These are phyloP conservation scores for Apiotrichum sp. DNA, from an alignment of 1,284 basidiomycete species.

Conservation along the genomic window DNA sequence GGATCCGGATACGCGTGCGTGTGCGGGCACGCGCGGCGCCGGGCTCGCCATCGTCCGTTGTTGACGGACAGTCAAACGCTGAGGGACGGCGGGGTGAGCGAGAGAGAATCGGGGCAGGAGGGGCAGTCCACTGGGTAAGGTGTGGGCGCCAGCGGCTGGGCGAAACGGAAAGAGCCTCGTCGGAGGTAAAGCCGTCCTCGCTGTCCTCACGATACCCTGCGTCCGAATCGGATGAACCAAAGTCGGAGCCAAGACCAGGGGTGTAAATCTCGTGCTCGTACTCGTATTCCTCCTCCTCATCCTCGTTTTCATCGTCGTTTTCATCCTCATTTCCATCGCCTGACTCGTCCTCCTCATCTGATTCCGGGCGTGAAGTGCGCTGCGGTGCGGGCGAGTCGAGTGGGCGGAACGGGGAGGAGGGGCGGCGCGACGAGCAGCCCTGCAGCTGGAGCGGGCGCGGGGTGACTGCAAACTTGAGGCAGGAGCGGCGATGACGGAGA, in stretches of 20 bases:
- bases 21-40: background rate
- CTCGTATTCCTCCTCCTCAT: background rate
- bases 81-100: background rate
- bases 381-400: background rate
- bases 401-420: background rate
- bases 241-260: background rate
- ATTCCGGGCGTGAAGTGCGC: background rate
- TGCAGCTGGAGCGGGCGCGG: conserved; percentile 15
- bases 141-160: conserved; percentile 1
- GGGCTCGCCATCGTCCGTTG: conserved; percentile 8
- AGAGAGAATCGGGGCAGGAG: conserved; percentile 10
- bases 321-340: background rate
- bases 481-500: conserved; percentile 10
- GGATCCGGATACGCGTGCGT: conserved; percentile 13
- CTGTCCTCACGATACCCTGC: conserved; percentile 19
- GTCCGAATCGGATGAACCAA: conserved; percentile 8
- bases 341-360: background rate
- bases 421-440: background rate
- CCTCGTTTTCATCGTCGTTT: conserved; percentile 2
- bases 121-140: background rate
- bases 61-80: background rate
- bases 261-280: conserved; percentile 8
- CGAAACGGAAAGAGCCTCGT: conserved; percentile 8
- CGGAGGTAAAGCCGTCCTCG: conserved; percentile 22
- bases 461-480: conserved; percentile 21